Percentiles rank a stretch among this genome's conserved stretches.
These are phyloP conservation scores for Aspergillus thermomutatus DNA, from an alignment of 2,329 filamentous ascomycete species.

Conservation along the genomic window DNA sequence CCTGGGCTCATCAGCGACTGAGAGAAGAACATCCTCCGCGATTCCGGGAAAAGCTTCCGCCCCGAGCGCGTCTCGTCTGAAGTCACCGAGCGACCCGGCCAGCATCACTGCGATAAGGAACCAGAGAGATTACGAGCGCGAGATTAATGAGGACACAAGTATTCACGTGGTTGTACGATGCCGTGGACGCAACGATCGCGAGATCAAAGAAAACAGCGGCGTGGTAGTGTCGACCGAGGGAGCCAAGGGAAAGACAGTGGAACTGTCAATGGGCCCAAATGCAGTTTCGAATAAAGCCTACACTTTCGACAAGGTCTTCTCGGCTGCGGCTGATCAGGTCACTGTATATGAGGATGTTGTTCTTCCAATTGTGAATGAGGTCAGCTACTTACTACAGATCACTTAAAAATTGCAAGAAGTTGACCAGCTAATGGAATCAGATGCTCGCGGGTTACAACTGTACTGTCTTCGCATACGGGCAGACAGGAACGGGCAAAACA, in stretches of 20 bases:
- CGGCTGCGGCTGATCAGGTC: conserved; percentile 84
- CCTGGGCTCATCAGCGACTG: conserved; percentile 51
- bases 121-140: conserved; percentile 75
- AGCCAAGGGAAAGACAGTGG: conserved; percentile 78
- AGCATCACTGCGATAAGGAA: conserved; percentile 73
- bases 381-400: conserved; percentile 39
- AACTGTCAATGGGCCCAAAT: conserved; percentile 88
- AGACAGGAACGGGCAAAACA: conserved; percentile 96
- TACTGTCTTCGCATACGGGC: conserved; percentile 97
- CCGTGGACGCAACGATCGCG: conserved; percentile 85
- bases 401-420: background rate
- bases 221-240: conserved; percentile 86
- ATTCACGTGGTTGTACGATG: conserved; percentile 97
- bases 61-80: conserved; percentile 36
- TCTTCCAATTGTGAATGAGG: conserved; percentile 87
- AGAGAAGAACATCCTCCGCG: conserved; percentile 65
- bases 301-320: conserved; percentile 95
- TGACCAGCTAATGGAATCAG: conserved; percentile 43
- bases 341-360: conserved; percentile 97
- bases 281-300: conserved; percentile 95
- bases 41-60: conserved; percentile 62
- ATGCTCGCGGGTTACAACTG: conserved; percentile 95
- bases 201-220: conserved; percentile 90
- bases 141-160: conserved; percentile 78
- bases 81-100: conserved; percentile 45